phyloP scores from a whole-genome alignment of 2,329 filamentous ascomycete species.

The Aspergillus brunneoviolaceus region DNA sequence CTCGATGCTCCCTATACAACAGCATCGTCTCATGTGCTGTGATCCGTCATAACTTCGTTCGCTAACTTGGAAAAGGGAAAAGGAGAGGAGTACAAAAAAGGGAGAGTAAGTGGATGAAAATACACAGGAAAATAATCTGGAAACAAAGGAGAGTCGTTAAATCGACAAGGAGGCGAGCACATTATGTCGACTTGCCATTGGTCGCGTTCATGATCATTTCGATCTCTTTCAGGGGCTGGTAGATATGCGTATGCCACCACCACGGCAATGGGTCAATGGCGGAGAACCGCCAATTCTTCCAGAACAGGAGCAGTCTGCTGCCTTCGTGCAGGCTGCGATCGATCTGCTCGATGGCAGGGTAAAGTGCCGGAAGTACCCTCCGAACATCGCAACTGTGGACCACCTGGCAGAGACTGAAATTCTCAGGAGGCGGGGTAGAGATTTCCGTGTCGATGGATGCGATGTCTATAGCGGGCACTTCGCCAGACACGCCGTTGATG shows the following conservation, averaged over 20 bases:
- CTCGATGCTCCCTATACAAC: constrained; percentile 36
- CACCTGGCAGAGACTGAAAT: constrained; percentile 8
- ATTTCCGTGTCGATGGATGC: constrained; percentile 2
- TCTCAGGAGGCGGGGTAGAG: neutral
- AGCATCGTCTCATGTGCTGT: neutral
- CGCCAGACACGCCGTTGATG: constrained; percentile 8
- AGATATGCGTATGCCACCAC: constrained; percentile 58
- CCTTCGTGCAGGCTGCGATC: constrained; percentile 23
- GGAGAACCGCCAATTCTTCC: constrained; percentile 57
- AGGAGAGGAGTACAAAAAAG: neutral
- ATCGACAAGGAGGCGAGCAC: neutral
- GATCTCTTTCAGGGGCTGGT: constrained; percentile 48
- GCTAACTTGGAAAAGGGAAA: neutral
- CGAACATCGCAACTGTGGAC: constrained; percentile 11
- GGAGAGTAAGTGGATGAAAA: neutral
- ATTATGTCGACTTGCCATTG: neutral
- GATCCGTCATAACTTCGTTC: neutral
- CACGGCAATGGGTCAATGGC: constrained; percentile 57
- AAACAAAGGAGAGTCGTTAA: neutral
- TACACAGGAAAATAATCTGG: neutral
- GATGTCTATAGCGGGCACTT: constrained; percentile 1
- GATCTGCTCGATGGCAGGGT: constrained; percentile 19
- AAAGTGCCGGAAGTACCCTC: constrained; percentile 15
- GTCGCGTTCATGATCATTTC: constrained; percentile 7
- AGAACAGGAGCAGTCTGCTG: constrained; percentile 45